Percentiles rank a stretch among this genome's conserved stretches.
These are phyloP conservation scores for Porogramme epimiltina DNA, from an alignment of 1,284 basidiomycete species.

Conservation along the genomic window DNA sequence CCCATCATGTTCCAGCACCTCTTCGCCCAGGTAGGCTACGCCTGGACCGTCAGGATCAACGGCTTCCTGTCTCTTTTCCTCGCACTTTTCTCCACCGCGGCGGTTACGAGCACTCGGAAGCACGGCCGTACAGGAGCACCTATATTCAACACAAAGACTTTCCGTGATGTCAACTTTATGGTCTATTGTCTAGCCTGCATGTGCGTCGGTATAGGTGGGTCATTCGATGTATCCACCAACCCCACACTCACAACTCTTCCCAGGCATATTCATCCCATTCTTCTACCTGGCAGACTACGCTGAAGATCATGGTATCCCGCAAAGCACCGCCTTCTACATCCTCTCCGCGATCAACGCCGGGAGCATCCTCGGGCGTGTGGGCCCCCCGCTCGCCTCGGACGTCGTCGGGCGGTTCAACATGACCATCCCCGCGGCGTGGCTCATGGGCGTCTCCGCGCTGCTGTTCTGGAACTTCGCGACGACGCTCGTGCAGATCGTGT, in stretches of 20 bases:
- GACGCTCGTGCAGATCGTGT: slow-evolving; percentile 34
- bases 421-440: slow-evolving; percentile 53
- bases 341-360: slow-evolving; percentile 64
- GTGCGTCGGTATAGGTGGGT: slow-evolving; percentile 29
- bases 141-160: slow-evolving; percentile 27
- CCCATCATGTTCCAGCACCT: slow-evolving; percentile 26
- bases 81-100: slow-evolving; percentile 34
- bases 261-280: slow-evolving; percentile 55
- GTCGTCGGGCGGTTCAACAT: slow-evolving; percentile 41
- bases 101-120: slow-evolving; percentile 37
- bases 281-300: slow-evolving; percentile 27
- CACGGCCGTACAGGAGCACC: slow-evolving; percentile 7
- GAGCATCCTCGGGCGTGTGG: slow-evolving; percentile 55
- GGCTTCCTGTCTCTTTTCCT: slow-evolving; percentile 20
- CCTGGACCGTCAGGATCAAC: slow-evolving; percentile 28
- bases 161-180: slow-evolving; percentile 32
- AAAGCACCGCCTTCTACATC: slow-evolving; percentile 34
- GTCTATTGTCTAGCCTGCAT: slow-evolving; percentile 29
- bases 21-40: slow-evolving; percentile 26
- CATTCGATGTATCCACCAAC: not conserved
- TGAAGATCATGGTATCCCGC: slow-evolving; percentile 5
- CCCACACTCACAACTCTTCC: not conserved
- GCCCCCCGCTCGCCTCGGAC: slow-evolving; percentile 63
- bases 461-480: slow-evolving; percentile 22
- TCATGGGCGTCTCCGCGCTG: slow-evolving; percentile 38